A percentile compares a stretch with the other conserved stretches of the same genome.
These are phyloP conservation scores for Senna tora DNA, from an alignment of 306 rosid genomes.

Conservation along the genomic window DNA sequence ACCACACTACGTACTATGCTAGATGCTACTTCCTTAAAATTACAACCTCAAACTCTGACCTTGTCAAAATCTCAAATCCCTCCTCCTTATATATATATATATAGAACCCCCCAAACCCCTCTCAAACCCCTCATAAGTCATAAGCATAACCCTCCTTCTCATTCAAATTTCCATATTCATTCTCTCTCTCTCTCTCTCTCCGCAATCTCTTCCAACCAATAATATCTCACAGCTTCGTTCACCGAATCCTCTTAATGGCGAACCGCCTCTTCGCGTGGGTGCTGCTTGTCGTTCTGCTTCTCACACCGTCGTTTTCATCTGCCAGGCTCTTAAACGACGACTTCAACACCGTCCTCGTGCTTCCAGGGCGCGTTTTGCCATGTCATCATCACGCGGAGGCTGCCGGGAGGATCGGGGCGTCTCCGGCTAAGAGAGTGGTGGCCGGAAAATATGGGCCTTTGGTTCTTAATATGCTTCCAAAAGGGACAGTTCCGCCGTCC, in stretches of 20 bases:
- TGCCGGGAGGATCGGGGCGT: background rate
- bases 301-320: conserved; percentile 28
- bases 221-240: background rate
- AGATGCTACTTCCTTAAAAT: too few species aligned
- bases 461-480: conserved; percentile 71
- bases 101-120: background rate
- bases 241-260: conserved; percentile 32
- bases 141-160: background rate
- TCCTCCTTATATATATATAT: background rate
- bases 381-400: conserved; percentile 7
- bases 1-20: background rate
- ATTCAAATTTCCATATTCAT: background rate
- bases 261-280: conserved; percentile 1
- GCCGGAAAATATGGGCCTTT: conserved; percentile 44
- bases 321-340: conserved; percentile 44
- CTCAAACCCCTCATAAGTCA: background rate
- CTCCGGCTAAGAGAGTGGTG: conserved; percentile 14
- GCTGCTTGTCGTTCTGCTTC: conserved; percentile 14
- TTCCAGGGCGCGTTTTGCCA: conserved; percentile 38
- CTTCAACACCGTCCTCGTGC: conserved; percentile 32
- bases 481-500: conserved; percentile 54
- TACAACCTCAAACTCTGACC: conserved; percentile 25
- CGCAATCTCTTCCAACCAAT: background rate
- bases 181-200: background rate
- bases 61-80: conserved; percentile 26